Evolutionary conservation across 805 yeast species (phyloP).

Genomic region (Debaryomyces hansenii): DNA sequence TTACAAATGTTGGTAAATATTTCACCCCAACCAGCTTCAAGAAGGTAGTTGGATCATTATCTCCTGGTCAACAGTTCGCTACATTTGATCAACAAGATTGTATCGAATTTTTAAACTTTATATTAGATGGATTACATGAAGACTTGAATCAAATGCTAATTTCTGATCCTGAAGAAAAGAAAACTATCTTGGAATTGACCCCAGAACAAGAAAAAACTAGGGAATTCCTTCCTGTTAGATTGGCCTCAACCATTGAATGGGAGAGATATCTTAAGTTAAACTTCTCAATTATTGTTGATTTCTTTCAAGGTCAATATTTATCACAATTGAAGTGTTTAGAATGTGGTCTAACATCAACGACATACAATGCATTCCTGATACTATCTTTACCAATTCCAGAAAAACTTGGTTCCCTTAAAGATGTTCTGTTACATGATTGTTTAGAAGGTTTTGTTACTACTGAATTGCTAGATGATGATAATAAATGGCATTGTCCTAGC

Average conservation of each 20-base stretch:
- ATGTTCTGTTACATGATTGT: conserved; percentile 57
- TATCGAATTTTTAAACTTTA: conserved; percentile 73
- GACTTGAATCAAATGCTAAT: conserved; percentile 69
- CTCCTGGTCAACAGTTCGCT: conserved; percentile 57
- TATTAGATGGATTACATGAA: conserved; percentile 78
- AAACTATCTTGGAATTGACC: conserved; percentile 45
- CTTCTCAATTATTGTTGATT: conserved; percentile 75
- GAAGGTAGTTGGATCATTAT: conserved; percentile 63
- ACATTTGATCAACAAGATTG: conserved; percentile 82
- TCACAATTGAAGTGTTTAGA: conserved; percentile 73
- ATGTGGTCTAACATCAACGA: conserved; percentile 78
- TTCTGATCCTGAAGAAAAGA: conserved; percentile 28
- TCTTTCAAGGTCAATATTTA: conserved; percentile 85
- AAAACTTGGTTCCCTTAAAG: conserved; percentile 20
- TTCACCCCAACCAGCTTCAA: conserved; percentile 68
- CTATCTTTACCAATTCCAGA: conserved; percentile 78
- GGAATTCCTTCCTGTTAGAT: conserved; percentile 70
- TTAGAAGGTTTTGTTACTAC: conserved; percentile 73
- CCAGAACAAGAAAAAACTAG: conserved; percentile 68
- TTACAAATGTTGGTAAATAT: conserved; percentile 43
- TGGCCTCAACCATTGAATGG: conserved; percentile 91
- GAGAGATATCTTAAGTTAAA: conserved; percentile 79
- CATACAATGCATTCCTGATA: conserved; percentile 79
- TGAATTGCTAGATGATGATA: conserved; percentile 73
- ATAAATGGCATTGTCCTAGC: conserved; percentile 80